Conservation (phyloP, 768 basidiomycete genomes). For the Pleurotus pulmonarius region DNA sequence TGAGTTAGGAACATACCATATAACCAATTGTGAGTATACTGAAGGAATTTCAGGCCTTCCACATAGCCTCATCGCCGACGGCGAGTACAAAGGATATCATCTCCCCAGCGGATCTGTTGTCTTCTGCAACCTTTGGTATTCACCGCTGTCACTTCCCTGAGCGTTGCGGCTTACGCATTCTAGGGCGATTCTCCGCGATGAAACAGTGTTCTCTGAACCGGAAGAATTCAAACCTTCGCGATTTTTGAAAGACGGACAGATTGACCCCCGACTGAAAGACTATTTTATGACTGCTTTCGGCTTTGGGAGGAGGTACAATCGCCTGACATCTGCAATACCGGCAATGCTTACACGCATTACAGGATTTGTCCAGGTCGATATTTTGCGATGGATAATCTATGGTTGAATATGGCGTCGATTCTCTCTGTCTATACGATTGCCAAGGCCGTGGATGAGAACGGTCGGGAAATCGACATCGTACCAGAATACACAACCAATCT, state of each 20-base stretch:
- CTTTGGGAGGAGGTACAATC: background rate
- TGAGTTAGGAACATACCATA: background rate
- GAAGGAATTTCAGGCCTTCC: background rate
- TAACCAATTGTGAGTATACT: background rate
- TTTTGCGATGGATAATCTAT: too few species aligned
- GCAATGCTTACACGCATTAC: too few species aligned
- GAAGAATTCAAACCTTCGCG: conserved; percentile 13
- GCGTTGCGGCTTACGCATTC: background rate
- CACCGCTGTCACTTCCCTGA: background rate
- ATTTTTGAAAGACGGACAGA: conserved; percentile 14
- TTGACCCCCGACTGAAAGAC: conserved; percentile 1
- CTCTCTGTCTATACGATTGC: too few species aligned
- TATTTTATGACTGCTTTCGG: background rate
- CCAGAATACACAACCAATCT: too few species aligned
- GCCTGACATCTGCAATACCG: background rate
- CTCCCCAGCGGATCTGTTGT: background rate
- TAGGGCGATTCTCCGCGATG: conserved; percentile 12
- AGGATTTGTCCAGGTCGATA: too few species aligned
- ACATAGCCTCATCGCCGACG: background rate
- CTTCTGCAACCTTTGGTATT: background rate
- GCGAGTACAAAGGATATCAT: background rate
- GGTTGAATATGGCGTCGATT: too few species aligned
- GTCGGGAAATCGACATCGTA: too few species aligned
- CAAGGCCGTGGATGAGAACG: too few species aligned
- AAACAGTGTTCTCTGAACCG: conserved; percentile 12